These are phyloP conservation scores for Macrolepiota dolichaula DNA, from an alignment of 768 basidiomycete species.

Conservation along the genomic window DNA sequence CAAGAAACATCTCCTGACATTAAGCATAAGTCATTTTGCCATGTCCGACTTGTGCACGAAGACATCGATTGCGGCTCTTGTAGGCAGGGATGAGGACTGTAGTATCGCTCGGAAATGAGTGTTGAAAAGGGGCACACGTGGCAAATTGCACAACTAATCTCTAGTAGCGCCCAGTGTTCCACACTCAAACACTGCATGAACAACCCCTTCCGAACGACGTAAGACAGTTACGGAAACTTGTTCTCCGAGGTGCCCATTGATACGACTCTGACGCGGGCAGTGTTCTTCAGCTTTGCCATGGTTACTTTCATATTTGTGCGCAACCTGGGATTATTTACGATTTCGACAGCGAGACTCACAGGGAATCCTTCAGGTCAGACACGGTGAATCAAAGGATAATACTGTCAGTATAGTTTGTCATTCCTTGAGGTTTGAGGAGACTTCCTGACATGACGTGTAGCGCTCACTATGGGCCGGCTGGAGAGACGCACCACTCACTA, in stretches of 20 bases:
- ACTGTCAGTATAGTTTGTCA: slow-evolving; percentile 39
- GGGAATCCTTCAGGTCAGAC: slow-evolving; percentile 49
- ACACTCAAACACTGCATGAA: background rate
- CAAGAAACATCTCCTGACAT: too few relatives aligned
- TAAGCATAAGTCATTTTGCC: too few relatives aligned
- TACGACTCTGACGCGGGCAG: background rate
- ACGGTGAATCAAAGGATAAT: slow-evolving; percentile 79
- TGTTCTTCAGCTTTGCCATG: slow-evolving; percentile 14
- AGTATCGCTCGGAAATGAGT: too few relatives aligned
- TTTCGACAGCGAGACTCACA: background rate
- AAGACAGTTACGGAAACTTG: background rate
- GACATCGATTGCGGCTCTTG: too few relatives aligned
- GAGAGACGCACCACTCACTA: slow-evolving; percentile 69
- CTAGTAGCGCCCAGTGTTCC: background rate
- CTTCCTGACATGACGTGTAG: slow-evolving; percentile 16
- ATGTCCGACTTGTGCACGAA: too few relatives aligned
- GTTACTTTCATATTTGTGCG: slow-evolving; percentile 42
- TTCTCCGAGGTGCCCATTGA: slow-evolving; percentile 1
- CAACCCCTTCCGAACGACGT: background rate
- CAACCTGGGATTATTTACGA: background rate
- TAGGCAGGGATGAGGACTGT: too few relatives aligned
- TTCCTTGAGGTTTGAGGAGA: background rate
- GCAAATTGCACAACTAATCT: background rate
- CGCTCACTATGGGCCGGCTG: slow-evolving; percentile 67
- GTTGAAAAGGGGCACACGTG: background rate